These are phyloP conservation scores for Suillus tomentosus DNA, from an alignment of 768 basidiomycete genomes.

Conservation along the genomic window DNA sequence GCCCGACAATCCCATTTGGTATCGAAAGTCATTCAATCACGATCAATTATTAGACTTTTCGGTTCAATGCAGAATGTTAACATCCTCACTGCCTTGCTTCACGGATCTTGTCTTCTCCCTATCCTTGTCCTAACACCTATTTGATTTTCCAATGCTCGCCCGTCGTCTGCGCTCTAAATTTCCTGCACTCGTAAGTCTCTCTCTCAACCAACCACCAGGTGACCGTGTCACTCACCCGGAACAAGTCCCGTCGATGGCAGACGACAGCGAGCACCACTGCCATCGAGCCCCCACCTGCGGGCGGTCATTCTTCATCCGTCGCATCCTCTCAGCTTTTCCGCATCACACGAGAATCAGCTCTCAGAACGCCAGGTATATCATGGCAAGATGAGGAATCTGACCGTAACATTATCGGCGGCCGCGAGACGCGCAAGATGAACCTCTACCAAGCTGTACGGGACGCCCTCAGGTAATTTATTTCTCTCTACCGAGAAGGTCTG, in stretches of 20 bases:
- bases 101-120: conserved; percentile 31
- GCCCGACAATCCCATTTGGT: background rate
- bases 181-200: conserved; percentile 21
- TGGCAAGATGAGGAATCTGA: conserved; percentile 68
- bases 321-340: conserved; percentile 68
- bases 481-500: background rate
- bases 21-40: background rate
- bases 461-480: conserved; percentile 67
- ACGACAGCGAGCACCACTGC: conserved; percentile 40
- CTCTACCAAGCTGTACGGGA: conserved; percentile 91
- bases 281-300: conserved; percentile 71
- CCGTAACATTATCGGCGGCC: conserved; percentile 60
- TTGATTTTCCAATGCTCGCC: conserved; percentile 12
- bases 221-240: conserved; percentile 2
- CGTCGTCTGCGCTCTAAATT: conserved; percentile 24
- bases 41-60: conserved; percentile 1
- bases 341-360: conserved; percentile 64
- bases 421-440: conserved; percentile 95
- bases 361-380: conserved; percentile 71
- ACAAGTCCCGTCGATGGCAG: conserved; percentile 45
- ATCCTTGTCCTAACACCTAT: conserved; percentile 16
- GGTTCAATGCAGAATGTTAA: background rate
- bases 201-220: background rate
- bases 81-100: too few species aligned
- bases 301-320: conserved; percentile 74